Evolutionary conservation across 345 rosid species (phyloP).

Genomic region (Eucalyptus sp.): DNA sequence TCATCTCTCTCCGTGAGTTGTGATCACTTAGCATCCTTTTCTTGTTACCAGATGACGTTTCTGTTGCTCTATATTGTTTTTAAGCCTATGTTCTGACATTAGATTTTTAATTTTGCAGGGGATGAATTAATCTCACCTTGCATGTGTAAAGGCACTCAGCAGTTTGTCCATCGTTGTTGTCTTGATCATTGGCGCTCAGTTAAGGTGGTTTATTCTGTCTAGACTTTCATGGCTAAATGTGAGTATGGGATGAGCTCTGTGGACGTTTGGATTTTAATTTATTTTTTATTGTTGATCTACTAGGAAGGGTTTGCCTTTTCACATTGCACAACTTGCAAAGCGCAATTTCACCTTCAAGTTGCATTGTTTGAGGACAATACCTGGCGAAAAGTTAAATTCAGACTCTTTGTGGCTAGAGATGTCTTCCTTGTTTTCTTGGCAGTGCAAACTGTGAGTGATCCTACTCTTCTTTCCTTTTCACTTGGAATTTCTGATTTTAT

Average conservation of each 20-base stretch:
- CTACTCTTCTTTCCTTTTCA: neutral
- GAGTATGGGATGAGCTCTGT: neutral
- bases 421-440: constrained; percentile 83
- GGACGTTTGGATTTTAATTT: neutral
- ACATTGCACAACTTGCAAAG: constrained; percentile 88
- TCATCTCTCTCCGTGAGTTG: neutral
- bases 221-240: neutral
- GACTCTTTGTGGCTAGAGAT: constrained; percentile 93
- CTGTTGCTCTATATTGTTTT: neutral
- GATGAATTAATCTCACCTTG: constrained; percentile 97
- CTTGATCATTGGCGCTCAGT: constrained; percentile 92
- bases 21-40: neutral
- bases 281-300: neutral
- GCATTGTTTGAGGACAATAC: constrained; percentile 66
- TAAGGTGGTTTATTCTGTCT: constrained; percentile 14
- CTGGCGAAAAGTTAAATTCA: constrained; percentile 84
- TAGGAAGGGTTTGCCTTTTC: constrained; percentile 98
- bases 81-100: neutral
- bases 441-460: constrained; percentile 55
- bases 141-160: constrained; percentile 97
- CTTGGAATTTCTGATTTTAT: neutral
- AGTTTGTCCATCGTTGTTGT: constrained; percentile 79
- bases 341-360: constrained; percentile 74
- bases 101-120: constrained; percentile 14
- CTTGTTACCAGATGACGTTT: neutral